Percentiles rank a stretch among this genome's conserved stretches.
phyloP scores from a whole-genome alignment of 2,329 filamentous ascomycete species.

The Orbilia javanica region DNA sequence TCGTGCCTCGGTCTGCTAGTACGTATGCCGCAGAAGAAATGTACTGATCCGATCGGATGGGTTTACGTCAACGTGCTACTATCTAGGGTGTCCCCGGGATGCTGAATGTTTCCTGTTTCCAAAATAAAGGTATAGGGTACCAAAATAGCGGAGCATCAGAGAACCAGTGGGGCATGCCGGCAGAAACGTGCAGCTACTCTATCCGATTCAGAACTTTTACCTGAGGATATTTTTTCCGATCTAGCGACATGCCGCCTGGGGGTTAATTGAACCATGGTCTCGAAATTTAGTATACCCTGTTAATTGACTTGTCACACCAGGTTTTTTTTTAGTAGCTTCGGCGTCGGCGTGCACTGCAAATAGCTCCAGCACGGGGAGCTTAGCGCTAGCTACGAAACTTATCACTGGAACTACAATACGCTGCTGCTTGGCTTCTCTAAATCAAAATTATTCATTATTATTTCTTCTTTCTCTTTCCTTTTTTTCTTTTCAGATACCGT shows the following conservation, averaged over 20 bases:
- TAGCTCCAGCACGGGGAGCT: constrained; percentile 23
- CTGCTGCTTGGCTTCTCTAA: background rate
- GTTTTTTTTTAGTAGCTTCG: constrained; percentile 46
- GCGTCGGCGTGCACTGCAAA: constrained; percentile 39
- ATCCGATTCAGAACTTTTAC: constrained; percentile 5
- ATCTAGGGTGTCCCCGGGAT: constrained; percentile 1
- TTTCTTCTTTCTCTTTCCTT: too few relatives aligned
- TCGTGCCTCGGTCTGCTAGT: constrained; percentile 22
- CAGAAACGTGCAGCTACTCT: constrained; percentile 15
- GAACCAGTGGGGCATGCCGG: constrained; percentile 9
- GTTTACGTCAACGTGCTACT: background rate
- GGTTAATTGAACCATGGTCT: constrained; percentile 8
- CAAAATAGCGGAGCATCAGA: constrained; percentile 20
- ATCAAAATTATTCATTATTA: background rate
- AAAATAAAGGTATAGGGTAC: constrained; percentile 25
- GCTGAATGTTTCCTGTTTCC: background rate
- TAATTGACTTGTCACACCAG: background rate
- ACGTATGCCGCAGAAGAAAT: background rate
- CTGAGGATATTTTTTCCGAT: constrained; percentile 12
- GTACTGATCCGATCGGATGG: constrained; percentile 7
- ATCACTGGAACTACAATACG: constrained; percentile 22
- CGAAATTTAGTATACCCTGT: background rate
- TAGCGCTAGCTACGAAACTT: background rate
- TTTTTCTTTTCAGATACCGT: background rate
- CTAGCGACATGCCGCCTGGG: background rate